phyloP scores from a whole-genome alignment of 2,329 filamentous ascomycete genomes.

The Trichoderma guizhouense region DNA sequence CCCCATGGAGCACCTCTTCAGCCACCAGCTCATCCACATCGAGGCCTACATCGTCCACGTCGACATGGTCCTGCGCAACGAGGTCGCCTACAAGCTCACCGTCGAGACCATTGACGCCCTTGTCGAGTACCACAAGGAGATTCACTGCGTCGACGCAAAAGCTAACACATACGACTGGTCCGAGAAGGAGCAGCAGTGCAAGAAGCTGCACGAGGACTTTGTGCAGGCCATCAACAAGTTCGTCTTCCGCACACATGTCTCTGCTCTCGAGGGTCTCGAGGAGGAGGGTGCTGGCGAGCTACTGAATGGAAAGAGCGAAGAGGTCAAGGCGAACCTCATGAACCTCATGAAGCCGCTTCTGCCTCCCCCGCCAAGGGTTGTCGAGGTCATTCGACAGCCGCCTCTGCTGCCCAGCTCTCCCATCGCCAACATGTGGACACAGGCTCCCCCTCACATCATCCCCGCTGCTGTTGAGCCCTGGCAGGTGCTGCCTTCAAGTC shows the following conservation, averaged over 20 bases:
- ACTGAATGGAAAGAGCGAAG: constrained; percentile 84
- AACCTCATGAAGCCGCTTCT: constrained; percentile 83
- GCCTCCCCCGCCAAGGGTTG: constrained; percentile 79
- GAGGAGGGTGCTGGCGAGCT: constrained; percentile 95
- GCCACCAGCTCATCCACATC: constrained; percentile 88
- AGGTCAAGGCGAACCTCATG: constrained; percentile 85
- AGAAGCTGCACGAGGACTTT: constrained; percentile 96
- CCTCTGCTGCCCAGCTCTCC: constrained; percentile 82
- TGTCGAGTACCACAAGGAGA: constrained; percentile 92
- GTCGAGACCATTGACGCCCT: constrained; percentile 89
- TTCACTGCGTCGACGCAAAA: constrained; percentile 87
- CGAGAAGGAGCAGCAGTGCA: constrained; percentile 92
- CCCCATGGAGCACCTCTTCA: constrained; percentile 81
- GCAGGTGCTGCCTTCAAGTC: constrained; percentile 87
- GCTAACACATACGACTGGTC: constrained; percentile 92
- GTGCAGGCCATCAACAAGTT: constrained; percentile 96
- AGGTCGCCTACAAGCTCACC: constrained; percentile 97
- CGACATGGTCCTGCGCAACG: constrained; percentile 96
- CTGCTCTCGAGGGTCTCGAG: constrained; percentile 90
- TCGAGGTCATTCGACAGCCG: constrained; percentile 84
- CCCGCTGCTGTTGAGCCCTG: constrained; percentile 73
- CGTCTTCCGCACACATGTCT: constrained; percentile 85
- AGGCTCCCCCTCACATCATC: constrained; percentile 62
- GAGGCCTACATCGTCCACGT: constrained; percentile 98
- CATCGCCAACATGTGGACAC: constrained; percentile 76